Conservation (phyloP, 768 basidiomycete species). For the Pisolithus albus region DNA sequence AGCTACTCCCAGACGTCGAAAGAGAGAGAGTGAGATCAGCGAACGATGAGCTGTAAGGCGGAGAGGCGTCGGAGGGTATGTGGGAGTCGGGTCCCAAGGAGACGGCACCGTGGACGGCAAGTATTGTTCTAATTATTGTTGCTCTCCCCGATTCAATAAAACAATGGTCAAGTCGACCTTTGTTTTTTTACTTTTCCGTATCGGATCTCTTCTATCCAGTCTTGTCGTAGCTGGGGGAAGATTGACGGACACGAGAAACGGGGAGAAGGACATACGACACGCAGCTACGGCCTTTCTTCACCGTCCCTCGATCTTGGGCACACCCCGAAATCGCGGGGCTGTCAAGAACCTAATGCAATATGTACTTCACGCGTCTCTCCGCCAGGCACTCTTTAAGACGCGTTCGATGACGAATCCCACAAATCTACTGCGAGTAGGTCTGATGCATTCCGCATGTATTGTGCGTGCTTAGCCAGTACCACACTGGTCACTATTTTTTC, state of each 20-base stretch:
- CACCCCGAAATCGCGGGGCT: too few species aligned
- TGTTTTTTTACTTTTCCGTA: not conserved
- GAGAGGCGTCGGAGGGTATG: not conserved
- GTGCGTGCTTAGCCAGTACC: too few species aligned
- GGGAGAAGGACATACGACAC: too few species aligned
- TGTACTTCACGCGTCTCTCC: too few species aligned
- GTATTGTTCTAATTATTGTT: conserved; percentile 9
- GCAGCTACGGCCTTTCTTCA: not conserved
- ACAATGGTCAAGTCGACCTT: not conserved
- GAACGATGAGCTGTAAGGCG: conserved; percentile 1
- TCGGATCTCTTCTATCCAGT: not conserved
- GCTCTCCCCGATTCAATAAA: not conserved
- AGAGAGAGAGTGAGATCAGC: conserved; percentile 15
- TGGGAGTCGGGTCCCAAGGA: not conserved
- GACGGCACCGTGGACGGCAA: not conserved
- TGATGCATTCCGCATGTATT: too few species aligned
- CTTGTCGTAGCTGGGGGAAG: not conserved
- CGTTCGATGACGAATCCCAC: too few species aligned
- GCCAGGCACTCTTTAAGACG: too few species aligned
- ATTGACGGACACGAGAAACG: too few species aligned
- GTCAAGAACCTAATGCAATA: too few species aligned
- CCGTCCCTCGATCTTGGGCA: not conserved
- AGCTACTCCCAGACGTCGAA: conserved; percentile 7
- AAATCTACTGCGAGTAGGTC: too few species aligned
- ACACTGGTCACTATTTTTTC: too few species aligned